phyloP scores from a whole-genome alignment of 176 grass and related monocot genomes.

The Typha latifolia region DNA sequence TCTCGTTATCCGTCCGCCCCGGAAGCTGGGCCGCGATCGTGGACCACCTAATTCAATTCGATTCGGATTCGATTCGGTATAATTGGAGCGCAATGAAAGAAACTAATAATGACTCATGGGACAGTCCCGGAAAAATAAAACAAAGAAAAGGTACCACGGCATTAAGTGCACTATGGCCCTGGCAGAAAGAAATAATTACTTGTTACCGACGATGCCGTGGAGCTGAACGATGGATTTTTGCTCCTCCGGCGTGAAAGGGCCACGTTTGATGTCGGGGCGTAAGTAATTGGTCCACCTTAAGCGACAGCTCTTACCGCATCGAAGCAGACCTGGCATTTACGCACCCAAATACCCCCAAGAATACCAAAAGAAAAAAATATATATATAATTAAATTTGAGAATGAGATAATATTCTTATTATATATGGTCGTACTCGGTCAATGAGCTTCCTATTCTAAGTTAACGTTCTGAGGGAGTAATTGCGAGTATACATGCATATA shows the following conservation, averaged over 20 bases:
- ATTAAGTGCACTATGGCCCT: background rate
- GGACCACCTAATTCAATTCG: conserved; percentile 57
- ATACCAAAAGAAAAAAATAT: background rate
- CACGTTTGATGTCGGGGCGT: conserved; percentile 91
- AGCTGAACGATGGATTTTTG: conserved; percentile 84
- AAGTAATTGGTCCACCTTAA: conserved; percentile 98
- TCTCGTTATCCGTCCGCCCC: conserved; percentile 84
- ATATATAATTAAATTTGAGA: no score
- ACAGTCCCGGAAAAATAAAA: background rate
- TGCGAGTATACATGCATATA: no score
- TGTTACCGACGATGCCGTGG: conserved; percentile 89
- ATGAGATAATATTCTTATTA: no score
- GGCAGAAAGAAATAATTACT: conserved; percentile 26
- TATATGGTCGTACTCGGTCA: background rate
- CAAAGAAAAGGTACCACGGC: background rate
- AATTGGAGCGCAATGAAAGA: background rate
- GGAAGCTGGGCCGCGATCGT: conserved; percentile 89
- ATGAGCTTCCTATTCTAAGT: no score
- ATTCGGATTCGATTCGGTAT: no score
- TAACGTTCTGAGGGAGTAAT: no score
- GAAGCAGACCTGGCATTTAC: conserved; percentile 58
- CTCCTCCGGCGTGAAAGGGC: conserved; percentile 74
- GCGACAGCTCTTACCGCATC: conserved; percentile 97
- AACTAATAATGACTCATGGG: background rate
- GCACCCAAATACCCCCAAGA: background rate